Percentiles rank a stretch among this genome's conserved stretches.
phyloP scores from a whole-genome alignment of 148 eudicot genomes.

The Amaranthus cruentus region DNA sequence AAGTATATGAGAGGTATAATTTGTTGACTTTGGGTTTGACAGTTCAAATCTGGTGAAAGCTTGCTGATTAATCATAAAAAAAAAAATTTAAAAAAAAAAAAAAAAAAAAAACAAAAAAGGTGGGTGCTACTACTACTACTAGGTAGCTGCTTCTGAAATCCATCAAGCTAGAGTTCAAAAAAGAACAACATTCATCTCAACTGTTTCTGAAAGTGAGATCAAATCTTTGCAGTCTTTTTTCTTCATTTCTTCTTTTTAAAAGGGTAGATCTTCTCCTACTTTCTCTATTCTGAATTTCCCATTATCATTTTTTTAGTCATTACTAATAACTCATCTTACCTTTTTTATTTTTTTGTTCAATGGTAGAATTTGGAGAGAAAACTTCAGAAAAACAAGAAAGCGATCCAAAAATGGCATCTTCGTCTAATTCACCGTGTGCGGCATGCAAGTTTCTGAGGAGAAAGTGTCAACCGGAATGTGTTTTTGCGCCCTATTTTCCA shows the following conservation, averaged over 20 bases:
- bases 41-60: constrained; percentile 22
- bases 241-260: background rate
- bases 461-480: constrained; percentile 82
- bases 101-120: too few relatives aligned
- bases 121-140: constrained; percentile 6
- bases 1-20: constrained; percentile 8
- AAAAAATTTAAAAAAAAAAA: background rate
- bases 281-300: background rate
- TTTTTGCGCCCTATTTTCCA: constrained; percentile 80
- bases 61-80: constrained; percentile 7
- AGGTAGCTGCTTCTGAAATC: constrained; percentile 9
- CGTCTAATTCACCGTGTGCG: constrained; percentile 80
- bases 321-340: background rate
- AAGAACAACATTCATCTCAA: constrained; percentile 17
- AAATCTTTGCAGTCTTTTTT: constrained; percentile 20
- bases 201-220: constrained; percentile 26
- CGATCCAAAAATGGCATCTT: constrained; percentile 37
- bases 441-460: constrained; percentile 86
- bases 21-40: constrained; percentile 28
- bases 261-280: constrained; percentile 10
- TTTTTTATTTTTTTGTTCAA: background rate
- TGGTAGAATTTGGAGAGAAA: background rate
- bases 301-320: background rate
- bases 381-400: background rate
- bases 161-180: constrained; percentile 13